These are phyloP conservation scores for Lachnellula willkommii DNA, from an alignment of 2,329 filamentous ascomycete genomes.

Conservation along the genomic window DNA sequence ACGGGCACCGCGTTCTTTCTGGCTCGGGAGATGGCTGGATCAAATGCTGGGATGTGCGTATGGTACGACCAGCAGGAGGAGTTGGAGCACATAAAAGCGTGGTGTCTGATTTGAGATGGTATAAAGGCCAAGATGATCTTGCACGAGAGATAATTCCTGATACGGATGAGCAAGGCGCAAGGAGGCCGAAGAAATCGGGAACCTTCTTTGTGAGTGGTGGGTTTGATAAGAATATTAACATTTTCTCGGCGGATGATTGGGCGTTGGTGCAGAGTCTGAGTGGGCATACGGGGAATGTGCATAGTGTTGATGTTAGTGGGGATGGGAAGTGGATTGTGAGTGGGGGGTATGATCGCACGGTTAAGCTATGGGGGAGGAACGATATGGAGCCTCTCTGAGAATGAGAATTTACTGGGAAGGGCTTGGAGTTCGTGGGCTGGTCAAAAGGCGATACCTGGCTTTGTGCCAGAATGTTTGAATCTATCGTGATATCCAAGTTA, in stretches of 20 bases:
- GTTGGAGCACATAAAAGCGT: constrained; percentile 89
- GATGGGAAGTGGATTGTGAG: constrained; percentile 92
- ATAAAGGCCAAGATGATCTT: constrained; percentile 76
- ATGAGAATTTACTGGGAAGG: constrained; percentile 2
- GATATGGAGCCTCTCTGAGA: constrained; percentile 53
- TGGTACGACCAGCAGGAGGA: constrained; percentile 75
- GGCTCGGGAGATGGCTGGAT: constrained; percentile 92
- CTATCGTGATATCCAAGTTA: background rate
- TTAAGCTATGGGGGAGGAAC: constrained; percentile 93
- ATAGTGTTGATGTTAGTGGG: constrained; percentile 80
- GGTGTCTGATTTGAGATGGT: constrained; percentile 91
- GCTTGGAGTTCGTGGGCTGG: background rate
- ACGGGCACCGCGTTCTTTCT: constrained; percentile 88
- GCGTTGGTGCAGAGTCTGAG: constrained; percentile 78
- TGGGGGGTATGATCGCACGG: constrained; percentile 87
- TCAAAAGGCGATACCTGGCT: background rate
- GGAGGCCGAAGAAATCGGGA: constrained; percentile 74
- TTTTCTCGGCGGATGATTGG: constrained; percentile 97
- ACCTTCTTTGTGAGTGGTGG: constrained; percentile 89
- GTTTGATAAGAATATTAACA: constrained; percentile 91
- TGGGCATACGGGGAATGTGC: constrained; percentile 87
- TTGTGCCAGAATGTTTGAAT: background rate
- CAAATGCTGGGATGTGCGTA: constrained; percentile 95
- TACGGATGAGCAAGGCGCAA: constrained; percentile 59
- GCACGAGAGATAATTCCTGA: constrained; percentile 55